A percentile compares a stretch with the other conserved stretches of the same genome.
These are phyloP conservation scores for Fusarium xylarioides DNA, from an alignment of 2,329 filamentous ascomycete genomes.

Conservation along the genomic window DNA sequence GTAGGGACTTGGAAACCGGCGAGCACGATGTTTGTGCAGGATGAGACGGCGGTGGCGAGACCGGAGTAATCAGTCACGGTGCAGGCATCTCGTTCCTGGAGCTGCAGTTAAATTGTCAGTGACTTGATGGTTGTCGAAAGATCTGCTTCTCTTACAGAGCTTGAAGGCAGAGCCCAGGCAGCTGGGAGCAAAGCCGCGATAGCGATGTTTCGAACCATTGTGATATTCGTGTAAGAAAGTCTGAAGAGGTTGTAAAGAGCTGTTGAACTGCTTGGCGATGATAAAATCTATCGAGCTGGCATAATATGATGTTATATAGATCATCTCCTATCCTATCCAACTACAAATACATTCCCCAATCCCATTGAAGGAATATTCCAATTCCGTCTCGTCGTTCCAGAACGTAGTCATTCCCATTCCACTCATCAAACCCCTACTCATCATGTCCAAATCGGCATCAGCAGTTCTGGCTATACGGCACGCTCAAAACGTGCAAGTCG, in stretches of 20 bases:
- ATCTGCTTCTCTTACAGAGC: neutral
- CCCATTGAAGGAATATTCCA: neutral
- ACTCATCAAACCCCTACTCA: neutral
- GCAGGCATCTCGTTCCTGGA: neutral
- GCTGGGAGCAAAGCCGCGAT: neutral
- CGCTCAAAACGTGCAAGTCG: neutral
- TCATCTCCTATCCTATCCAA: too few relatives aligned
- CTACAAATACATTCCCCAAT: rapidly evolving
- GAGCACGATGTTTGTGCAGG: constrained; percentile 19
- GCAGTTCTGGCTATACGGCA: neutral
- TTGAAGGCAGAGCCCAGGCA: neutral
- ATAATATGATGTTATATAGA: neutral
- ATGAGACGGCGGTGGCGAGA: neutral
- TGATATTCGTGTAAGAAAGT: neutral
- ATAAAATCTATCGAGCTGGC: rapidly evolving
- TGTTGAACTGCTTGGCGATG: rapidly evolving
- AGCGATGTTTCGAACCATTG: neutral
- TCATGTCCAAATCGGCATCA: neutral
- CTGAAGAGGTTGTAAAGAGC: rapidly evolving
- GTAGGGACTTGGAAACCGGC: constrained; percentile 13
- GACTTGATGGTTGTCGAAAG: rapidly evolving
- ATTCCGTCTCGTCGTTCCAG: neutral
- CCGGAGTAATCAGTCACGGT: neutral
- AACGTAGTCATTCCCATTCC: neutral
- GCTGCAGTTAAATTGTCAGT: neutral